These are phyloP conservation scores for Colletotrichum orchidophilum DNA, from an alignment of 2,329 filamentous ascomycete species.

Conservation along the genomic window DNA sequence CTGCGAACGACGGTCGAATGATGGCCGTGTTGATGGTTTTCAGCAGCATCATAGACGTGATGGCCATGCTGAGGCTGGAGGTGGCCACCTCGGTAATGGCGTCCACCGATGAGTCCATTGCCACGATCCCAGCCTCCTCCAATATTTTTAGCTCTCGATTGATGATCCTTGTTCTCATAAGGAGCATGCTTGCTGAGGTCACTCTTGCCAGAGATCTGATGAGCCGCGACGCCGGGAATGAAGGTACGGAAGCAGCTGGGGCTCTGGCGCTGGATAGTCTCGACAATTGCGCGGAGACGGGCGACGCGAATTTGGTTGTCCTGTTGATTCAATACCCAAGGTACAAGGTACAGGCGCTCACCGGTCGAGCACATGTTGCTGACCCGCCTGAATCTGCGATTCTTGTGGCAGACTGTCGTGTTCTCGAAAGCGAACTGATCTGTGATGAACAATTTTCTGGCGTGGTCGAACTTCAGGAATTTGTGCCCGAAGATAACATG, in stretches of 20 bases:
- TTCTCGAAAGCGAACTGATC: conserved; percentile 19
- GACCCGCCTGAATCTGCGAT: conserved; percentile 15
- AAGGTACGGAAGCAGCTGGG: not conserved
- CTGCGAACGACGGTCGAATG: too few relatives aligned
- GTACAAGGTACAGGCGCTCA: not conserved
- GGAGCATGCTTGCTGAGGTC: not conserved
- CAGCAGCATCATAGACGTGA: too few relatives aligned
- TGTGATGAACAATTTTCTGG: conserved; percentile 12
- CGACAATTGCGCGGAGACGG: not conserved
- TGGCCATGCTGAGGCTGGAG: not conserved
- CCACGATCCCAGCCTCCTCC: not conserved
- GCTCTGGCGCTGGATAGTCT: not conserved
- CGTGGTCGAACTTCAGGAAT: not conserved
- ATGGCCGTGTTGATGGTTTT: too few relatives aligned
- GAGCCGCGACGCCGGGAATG: not conserved
- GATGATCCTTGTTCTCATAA: not conserved
- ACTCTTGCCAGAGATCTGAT: not conserved
- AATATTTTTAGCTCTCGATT: not conserved
- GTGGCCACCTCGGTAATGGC: not conserved
- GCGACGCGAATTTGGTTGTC: not conserved
- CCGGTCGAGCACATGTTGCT: conserved; percentile 4
- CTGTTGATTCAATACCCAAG: not conserved
- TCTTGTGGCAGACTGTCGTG: conserved; percentile 11
- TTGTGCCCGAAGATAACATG: not conserved
- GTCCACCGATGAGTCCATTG: not conserved